Evolutionary conservation across 2,329 filamentous ascomycete species (phyloP), one percentile per base, ranked within the genome.

Genomic region (Cercospora zeina): DNA sequence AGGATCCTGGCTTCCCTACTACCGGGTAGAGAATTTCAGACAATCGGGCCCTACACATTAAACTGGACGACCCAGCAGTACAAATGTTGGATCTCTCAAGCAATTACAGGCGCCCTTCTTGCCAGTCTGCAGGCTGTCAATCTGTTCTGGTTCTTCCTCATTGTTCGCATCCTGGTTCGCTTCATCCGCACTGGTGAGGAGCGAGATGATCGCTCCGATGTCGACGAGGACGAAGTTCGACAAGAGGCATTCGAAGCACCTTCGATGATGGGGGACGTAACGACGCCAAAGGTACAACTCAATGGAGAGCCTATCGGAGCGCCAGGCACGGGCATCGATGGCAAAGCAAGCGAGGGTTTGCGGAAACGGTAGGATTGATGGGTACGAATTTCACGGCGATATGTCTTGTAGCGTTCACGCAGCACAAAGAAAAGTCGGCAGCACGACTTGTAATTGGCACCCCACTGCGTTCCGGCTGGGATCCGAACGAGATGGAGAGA

Each of bases 111-210:
- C 8, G 69, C 72, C 2, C 81, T 93, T 27, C 82, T 93, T 6
- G 81, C 85, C 3, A 79, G 82, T 3, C 81, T 93, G 34, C 90
- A 93, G 76, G 84, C 86, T 1, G 81, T 93, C 58, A 93, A 93
- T 74, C 75, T 93, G 9, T 91, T 93, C 78, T 93, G 90, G 90
- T 83, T 92, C 62, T 90, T 87, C 76, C 86, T 88, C 76, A 91
- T 93, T 70, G 74, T 89, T 62, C 83, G 89, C 67, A 91, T 93
- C 67, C 87, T 88, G 51, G 90, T 87, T 70, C 83, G 89, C 62
- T 89, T 90, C 68, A 78, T 89, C 16, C 80, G 84, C 45, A 83
- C 83, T 69, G 83, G 84, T 57, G 80, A 82, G 19, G 83, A 82
- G 34, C 83, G 87, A 55, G 90, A 93, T 71, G 89, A 91, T 65